Evolutionary conservation across 495 filamentous ascomycete species (phyloP).

Genomic region (Hypoxylon subgilvum): DNA sequence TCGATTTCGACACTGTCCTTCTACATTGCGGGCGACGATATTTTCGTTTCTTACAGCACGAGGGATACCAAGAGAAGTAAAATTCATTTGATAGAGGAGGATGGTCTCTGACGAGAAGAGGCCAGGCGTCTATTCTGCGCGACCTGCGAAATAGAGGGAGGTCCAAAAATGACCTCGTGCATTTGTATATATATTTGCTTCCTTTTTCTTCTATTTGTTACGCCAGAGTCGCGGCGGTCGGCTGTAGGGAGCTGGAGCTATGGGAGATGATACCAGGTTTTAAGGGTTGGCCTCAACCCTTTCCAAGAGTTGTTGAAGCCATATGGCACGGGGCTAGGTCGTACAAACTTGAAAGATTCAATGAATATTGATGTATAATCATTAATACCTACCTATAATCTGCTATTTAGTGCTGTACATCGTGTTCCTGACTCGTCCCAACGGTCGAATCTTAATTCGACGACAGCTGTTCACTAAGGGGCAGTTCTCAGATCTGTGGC

Average conservation of each 20-base stretch:
- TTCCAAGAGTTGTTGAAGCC: conserved; percentile 12
- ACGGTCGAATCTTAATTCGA: too few relatives aligned
- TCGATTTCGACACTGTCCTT: conserved; percentile 2
- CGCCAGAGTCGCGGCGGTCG: conserved; percentile 17
- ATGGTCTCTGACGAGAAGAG: conserved; percentile 8
- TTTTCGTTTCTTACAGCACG: conserved; percentile 26
- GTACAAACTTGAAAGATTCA: conserved; percentile 30
- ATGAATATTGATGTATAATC: conserved; percentile 29
- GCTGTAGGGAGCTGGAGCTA: conserved; percentile 21
- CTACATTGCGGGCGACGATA: conserved; percentile 12
- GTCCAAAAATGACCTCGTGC: conserved; percentile 20
- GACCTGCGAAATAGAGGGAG: conserved; percentile 6
- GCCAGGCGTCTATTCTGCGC: background rate
- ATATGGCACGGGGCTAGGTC: conserved; percentile 17
- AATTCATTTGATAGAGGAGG: conserved; percentile 38
- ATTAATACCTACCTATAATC: background rate
- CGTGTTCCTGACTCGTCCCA: too few relatives aligned
- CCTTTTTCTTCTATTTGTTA: conserved; percentile 32
- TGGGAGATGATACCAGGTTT: conserved; percentile 37
- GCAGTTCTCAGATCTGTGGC: too few relatives aligned
- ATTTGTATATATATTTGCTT: conserved; percentile 43
- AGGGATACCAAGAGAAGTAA: conserved; percentile 36
- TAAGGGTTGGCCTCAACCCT: conserved; percentile 3
- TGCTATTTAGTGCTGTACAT: background rate
- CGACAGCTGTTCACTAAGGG: too few relatives aligned